phyloP scores from a whole-genome alignment of 306 rosid species.

The Rubus idaeus region DNA sequence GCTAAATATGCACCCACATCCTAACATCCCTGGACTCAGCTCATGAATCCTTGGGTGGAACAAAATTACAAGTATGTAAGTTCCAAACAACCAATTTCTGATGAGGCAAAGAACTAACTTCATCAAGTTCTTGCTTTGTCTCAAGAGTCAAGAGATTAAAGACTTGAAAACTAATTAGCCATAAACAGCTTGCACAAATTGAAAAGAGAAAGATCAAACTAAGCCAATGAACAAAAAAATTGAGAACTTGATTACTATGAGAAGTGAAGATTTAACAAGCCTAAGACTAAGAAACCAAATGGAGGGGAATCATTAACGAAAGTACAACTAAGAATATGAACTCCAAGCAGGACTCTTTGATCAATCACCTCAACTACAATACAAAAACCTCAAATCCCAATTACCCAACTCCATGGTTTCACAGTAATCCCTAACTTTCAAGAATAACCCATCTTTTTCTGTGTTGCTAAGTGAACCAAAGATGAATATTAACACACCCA shows the following conservation, averaged over 20 bases:
- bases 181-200: neutral
- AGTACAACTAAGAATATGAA: neutral
- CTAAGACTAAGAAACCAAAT: neutral
- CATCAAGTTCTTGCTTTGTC: neutral
- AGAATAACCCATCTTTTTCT: neutral
- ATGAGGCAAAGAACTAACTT: neutral
- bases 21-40: neutral
- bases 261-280: neutral
- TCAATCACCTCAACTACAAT: neutral
- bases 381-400: neutral
- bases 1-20: neutral
- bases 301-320: neutral
- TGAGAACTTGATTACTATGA: neutral
- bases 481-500: too few species aligned
- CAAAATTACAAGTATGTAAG: neutral
- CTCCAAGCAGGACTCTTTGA: neutral
- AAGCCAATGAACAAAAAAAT: neutral
- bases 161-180: neutral
- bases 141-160: neutral
- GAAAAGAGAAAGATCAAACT: neutral
- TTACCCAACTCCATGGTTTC: neutral
- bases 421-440: neutral
- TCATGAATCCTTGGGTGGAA: neutral
- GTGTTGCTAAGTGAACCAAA: neutral
- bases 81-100: neutral